Evolutionary conservation across 169 alveolate genomes (phyloP).

Genomic region (Eimeria falciformis): DNA sequence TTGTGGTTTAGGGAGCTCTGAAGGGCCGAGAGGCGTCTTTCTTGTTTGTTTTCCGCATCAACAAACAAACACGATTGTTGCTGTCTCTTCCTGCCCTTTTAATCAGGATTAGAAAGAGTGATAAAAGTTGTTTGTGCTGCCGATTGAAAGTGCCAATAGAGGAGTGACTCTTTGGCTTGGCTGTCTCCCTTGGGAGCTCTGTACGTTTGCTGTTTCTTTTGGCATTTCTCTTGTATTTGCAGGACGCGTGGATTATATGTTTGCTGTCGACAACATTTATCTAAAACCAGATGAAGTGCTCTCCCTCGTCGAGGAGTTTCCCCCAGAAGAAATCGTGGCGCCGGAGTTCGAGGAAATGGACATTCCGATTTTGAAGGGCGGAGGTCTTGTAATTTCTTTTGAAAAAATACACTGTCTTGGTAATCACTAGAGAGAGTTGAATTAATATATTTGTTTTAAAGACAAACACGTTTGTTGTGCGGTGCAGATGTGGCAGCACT

Average conservation of each 20-base stretch:
- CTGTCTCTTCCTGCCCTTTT: too few relatives aligned
- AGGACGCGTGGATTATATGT: conserved; percentile 77
- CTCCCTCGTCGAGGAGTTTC: conserved; percentile 24
- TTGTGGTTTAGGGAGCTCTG: too few relatives aligned
- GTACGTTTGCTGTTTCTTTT: neutral
- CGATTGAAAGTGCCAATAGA: neutral
- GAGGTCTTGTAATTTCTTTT: conserved; percentile 14
- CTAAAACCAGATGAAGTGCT: conserved; percentile 36
- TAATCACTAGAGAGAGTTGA: neutral
- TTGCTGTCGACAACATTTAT: conserved; percentile 63
- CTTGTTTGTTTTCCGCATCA: too few relatives aligned
- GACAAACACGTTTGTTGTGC: neutral
- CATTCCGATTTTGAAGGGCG: conserved; percentile 55
- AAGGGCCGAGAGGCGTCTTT: too few relatives aligned
- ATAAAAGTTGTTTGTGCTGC: neutral
- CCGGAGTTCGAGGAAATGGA: conserved; percentile 70
- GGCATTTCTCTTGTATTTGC: neutral
- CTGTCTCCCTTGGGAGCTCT: neutral
- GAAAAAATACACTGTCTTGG: conserved; percentile 62
- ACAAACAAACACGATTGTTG: too few relatives aligned
- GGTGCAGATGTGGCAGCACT: neutral
- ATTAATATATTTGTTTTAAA: neutral
- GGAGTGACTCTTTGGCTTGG: neutral
- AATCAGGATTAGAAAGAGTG: too few relatives aligned
- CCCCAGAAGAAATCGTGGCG: conserved; percentile 50